phyloP scores from a whole-genome alignment of 768 basidiomycete genomes.

The Termitomyces sp. region DNA sequence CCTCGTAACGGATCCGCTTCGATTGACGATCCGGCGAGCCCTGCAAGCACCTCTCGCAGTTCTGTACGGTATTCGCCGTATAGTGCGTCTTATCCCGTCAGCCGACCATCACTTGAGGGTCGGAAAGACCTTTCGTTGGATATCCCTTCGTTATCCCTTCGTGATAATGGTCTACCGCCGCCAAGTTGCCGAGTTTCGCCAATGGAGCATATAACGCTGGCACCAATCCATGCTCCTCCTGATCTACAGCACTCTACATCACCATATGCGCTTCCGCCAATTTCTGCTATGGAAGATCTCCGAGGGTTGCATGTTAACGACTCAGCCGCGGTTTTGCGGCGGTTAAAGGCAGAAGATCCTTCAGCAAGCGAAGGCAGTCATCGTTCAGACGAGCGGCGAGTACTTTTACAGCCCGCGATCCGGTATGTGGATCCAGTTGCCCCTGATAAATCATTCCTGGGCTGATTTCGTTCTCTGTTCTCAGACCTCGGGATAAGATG shows the following conservation, averaged over 20 bases:
- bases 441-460: neutral
- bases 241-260: slow-evolving; percentile 23
- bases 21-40: slow-evolving; percentile 8
- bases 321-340: slow-evolving; percentile 60
- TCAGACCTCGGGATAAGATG: neutral
- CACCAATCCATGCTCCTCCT: slow-evolving; percentile 33
- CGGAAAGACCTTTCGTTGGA: slow-evolving; percentile 25
- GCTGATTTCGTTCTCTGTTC: neutral
- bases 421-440: slow-evolving; percentile 9
- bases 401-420: slow-evolving; percentile 37
- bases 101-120: slow-evolving; percentile 15
- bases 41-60: slow-evolving; percentile 5
- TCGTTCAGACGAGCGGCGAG: slow-evolving; percentile 25
- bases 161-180: slow-evolving; percentile 6
- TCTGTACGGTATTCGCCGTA: slow-evolving; percentile 23
- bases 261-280: slow-evolving; percentile 58
- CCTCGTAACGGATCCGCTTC: slow-evolving; percentile 3
- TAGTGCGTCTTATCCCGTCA: slow-evolving; percentile 18
- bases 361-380: slow-evolving; percentile 18
- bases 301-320: slow-evolving; percentile 47
- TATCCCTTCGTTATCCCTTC: slow-evolving; percentile 24
- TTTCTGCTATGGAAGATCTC: slow-evolving; percentile 62
- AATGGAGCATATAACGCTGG: slow-evolving; percentile 30
- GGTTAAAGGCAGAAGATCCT: slow-evolving; percentile 55
- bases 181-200: neutral